Conservation (phyloP, 129 eudicot genomes). For the Ambrosia artemisiifolia region DNA sequence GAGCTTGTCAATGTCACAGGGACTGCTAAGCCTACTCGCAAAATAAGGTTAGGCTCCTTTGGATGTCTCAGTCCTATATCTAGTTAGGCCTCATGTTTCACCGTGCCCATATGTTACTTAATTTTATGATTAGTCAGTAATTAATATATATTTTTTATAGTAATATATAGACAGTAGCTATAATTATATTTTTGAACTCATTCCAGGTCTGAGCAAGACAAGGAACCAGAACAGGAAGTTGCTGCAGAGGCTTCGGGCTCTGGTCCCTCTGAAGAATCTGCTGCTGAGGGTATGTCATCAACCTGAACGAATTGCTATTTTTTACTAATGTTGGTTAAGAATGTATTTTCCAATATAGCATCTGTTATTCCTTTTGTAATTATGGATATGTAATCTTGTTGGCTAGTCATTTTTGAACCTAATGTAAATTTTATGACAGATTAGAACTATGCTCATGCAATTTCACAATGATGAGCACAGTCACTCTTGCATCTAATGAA, state of each 20-base stretch:
- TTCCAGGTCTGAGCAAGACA: constrained; percentile 95
- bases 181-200: not conserved
- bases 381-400: not conserved
- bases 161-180: not conserved
- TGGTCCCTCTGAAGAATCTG: constrained; percentile 79
- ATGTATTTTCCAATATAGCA: not conserved
- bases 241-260: constrained; percentile 63
- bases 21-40: constrained; percentile 84
- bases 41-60: constrained; percentile 61
- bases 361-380: too few species aligned
- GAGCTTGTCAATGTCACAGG: constrained; percentile 89
- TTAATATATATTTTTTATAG: not conserved
- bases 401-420: not conserved
- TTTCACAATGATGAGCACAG: not conserved
- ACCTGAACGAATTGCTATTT: not conserved
- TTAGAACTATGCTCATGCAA: not conserved
- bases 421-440: not conserved
- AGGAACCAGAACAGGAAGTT: constrained; percentile 92
- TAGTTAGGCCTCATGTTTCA: not conserved
- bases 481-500: not conserved
- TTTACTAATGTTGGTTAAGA: not conserved
- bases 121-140: not conserved
- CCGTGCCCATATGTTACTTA: not conserved
- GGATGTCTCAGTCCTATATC: not conserved
- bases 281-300: constrained; percentile 65